Base-by-base conservation (phyloP, 352 stramenopile species). In the Phytophthora pseudosyringae region DNA sequence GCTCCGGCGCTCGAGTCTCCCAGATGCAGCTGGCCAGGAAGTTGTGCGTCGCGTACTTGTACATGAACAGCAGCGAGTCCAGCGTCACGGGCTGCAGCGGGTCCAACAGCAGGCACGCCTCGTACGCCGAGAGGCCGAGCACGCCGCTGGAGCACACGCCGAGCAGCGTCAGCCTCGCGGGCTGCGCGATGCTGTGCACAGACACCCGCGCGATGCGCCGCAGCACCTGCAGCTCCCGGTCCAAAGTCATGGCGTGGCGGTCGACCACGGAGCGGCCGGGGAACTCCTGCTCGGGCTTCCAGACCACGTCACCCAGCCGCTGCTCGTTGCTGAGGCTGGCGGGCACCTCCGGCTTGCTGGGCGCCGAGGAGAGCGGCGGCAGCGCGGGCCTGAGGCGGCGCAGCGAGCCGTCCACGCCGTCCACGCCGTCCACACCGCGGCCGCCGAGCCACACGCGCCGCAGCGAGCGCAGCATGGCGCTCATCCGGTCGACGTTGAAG, bases 1-100 rank as follows among this genome's bases (percentile, higher is more conserved):
- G 56, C 33, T 76, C 69, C 0, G 79, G 59, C 7, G 76, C 58
- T 1, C 67, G 64, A 11, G 81, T 86, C 55, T 88, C 76, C 78
- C 79, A 90, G 61, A 90, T 83, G 61, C 77, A 83, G 55, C 78
- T 88, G 43, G 81, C 76, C 28, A 86, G 69, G 55, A 88, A 86
- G 54, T 90, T 88, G 54, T 88, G 73, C 21, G 69, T 66, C 43
- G 81, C 67, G 51, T 88, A 90, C 35, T 84, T 83, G 67, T 68
- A 77, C 43, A 79, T 74, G 59, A 90, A 90, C 26, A 62, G 44
- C 7, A 80, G 1, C 9, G 75, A 59, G 16, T 90, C 73, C 0
- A 36, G n/a, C 5, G 63, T 76, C 32, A 61, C 16, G 7, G 65
- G 52, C 4, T 67, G 73, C 36, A 53, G 35, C 1, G 73, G 54